Percentiles rank a stretch among this genome's conserved stretches.
Evolutionary conservation across 306 rosid species (phyloP).

Genomic region (Mimosa bimucronata): DNA sequence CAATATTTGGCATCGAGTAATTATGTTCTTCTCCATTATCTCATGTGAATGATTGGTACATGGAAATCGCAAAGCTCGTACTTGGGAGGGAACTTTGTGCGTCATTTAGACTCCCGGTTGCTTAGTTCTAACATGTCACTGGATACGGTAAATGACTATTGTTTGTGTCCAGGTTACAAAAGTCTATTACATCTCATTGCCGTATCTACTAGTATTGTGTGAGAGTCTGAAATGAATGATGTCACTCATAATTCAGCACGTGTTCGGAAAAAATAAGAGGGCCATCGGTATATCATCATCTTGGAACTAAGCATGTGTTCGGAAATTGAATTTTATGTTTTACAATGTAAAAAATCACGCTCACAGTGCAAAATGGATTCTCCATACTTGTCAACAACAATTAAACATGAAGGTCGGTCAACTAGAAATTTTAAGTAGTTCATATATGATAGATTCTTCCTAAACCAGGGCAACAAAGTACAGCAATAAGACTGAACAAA

Average conservation of each 20-base stretch:
- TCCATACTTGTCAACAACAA: not conserved
- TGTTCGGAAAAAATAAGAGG: no score
- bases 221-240: not conserved
- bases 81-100: not conserved
- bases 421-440: slow-evolving; percentile 2
- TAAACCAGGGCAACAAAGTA: slow-evolving; percentile 16
- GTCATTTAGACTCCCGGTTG: not conserved
- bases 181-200: not conserved
- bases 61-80: not conserved
- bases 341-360: no score
- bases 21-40: slow-evolving; percentile 33
- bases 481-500: not conserved
- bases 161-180: no score
- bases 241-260: not conserved
- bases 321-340: no score
- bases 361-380: no score
- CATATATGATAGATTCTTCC: not conserved
- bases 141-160: no score
- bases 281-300: no score
- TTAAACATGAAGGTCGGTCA: not conserved
- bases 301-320: no score
- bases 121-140: not conserved
- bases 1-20: slow-evolving; percentile 33
- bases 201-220: not conserved
- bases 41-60: slow-evolving; percentile 31